Percentiles rank a stretch among this genome's conserved stretches.
These are phyloP conservation scores for Boletus sp. DNA, from an alignment of 1,284 basidiomycete species.

Conservation along the genomic window DNA sequence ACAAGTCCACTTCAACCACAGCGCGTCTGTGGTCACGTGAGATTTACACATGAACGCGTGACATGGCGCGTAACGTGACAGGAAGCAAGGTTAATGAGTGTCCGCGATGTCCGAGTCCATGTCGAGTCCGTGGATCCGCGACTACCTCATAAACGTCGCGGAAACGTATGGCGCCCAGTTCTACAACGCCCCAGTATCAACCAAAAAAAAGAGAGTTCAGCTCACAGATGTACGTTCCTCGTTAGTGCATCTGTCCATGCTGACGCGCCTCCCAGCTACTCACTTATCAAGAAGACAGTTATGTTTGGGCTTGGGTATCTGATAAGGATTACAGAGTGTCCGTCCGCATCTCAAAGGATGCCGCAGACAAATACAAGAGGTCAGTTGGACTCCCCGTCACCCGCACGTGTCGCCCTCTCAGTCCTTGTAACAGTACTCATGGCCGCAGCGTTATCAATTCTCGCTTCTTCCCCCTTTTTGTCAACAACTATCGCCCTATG, in stretches of 20 bases:
- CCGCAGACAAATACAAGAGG: slow-evolving; percentile 35
- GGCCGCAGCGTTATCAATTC: slow-evolving; percentile 31
- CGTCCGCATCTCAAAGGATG: slow-evolving; percentile 41
- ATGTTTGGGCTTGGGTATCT: slow-evolving; percentile 47
- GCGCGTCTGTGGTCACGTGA: slow-evolving; percentile 29
- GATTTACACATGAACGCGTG: slow-evolving; percentile 17
- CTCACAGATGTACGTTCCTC: slow-evolving; percentile 45
- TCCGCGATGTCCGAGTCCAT: slow-evolving; percentile 36
- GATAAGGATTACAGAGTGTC: slow-evolving; percentile 41
- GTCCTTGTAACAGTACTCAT: slow-evolving; percentile 2
- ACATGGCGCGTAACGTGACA: slow-evolving; percentile 18
- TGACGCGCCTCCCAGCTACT: slow-evolving; percentile 34
- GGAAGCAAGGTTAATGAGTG: background rate
- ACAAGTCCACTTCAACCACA: background rate
- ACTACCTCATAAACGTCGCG: slow-evolving; percentile 48
- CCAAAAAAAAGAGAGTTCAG: slow-evolving; percentile 49
- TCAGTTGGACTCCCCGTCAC: slow-evolving; percentile 13
- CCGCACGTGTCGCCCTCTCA: background rate
- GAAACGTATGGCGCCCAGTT: slow-evolving; percentile 49
- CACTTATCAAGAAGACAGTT: slow-evolving; percentile 36
- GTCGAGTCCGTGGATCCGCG: slow-evolving; percentile 48
- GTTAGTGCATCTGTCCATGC: background rate
- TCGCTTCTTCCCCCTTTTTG: slow-evolving; percentile 34
- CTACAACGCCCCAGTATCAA: slow-evolving; percentile 31
- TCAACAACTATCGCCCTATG: slow-evolving; percentile 48